Evolutionary conservation across 352 stramenopile species (phyloP).

Genomic region (Phytophthora pinifolia): DNA sequence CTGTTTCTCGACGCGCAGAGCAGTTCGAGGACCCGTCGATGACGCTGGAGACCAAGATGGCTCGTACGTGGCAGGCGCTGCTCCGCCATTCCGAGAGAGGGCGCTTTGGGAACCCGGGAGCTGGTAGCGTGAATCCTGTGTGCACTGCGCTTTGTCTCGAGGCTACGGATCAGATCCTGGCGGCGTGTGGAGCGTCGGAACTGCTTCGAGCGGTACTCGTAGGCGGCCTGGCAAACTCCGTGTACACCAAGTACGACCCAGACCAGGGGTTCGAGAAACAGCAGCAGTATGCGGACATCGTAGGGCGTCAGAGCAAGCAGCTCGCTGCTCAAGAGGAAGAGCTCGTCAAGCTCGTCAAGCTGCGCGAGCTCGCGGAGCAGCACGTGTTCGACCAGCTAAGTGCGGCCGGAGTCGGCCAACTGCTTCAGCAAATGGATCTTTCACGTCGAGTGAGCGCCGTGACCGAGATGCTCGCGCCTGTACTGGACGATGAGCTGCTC

Average conservation of each 20-base stretch:
- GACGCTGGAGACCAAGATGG: constrained; percentile 47
- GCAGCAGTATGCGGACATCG: constrained; percentile 45
- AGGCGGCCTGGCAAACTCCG: constrained; percentile 59
- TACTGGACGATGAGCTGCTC: constrained; percentile 58
- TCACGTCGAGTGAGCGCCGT: constrained; percentile 31
- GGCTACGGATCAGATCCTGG: constrained; percentile 38
- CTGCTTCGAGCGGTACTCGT: constrained; percentile 52
- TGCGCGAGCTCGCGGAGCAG: constrained; percentile 24
- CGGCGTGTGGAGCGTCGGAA: constrained; percentile 34
- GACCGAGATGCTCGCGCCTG: constrained; percentile 46
- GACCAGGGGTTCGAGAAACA: constrained; percentile 36
- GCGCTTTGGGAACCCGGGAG: constrained; percentile 35
- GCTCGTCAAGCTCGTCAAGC: constrained; percentile 13
- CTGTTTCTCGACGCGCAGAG: constrained; percentile 17
- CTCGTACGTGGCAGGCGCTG: constrained; percentile 56
- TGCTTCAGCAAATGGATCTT: constrained; percentile 42
- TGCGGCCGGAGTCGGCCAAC: constrained; percentile 22
- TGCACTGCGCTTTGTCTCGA: constrained; percentile 63
- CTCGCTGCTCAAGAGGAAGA: constrained; percentile 28
- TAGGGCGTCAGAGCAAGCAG: constrained; percentile 24
- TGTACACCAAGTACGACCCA: constrained; percentile 54
- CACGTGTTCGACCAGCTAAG: constrained; percentile 35
- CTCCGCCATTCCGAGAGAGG: constrained; percentile 61
- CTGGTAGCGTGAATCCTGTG: constrained; percentile 46
- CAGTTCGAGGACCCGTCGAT: constrained; percentile 24